Base-by-base conservation (phyloP, 2,329 filamentous ascomycete genomes). In the Neophaeococcomyces aloes region DNA sequence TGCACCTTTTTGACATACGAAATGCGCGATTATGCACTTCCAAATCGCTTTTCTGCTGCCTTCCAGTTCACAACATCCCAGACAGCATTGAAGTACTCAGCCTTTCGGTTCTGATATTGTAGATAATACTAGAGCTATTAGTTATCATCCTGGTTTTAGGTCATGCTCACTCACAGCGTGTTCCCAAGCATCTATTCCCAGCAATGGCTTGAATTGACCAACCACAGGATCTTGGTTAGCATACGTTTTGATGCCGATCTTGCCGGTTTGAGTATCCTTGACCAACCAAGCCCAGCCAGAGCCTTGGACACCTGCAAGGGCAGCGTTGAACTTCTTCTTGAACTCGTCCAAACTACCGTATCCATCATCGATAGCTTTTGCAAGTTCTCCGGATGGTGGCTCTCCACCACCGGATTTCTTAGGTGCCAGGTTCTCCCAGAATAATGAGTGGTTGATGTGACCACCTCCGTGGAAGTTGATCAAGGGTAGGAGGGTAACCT, bases 1-100 rank as follows among this genome's bases (percentile, higher is more conserved):
- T 36, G 23, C 15, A 17, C 25, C n/a, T n/a, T n/a, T n/a, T 29
- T 42, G 32, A 19, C 47, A 33, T 45, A 47, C 44, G 42, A 36
- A 34, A 29, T 31, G 18, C 25, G 14, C 19, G 8, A 29, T 29
- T 19, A 39, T 27, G 32, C 37, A 18, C 42, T 41, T 47, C 27
- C 30, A 34, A 55, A 86, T 53, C 86, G 78, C 72, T 81, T 78
- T 64, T 84, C 80, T 34, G 86, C 88, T 25, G 83, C 78, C 76
- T 87, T 86, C 88, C 88, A 95, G 79, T 94, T 94, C 65, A 94
- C 72, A 38, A 94, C 87, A 56, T 94, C 85, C 88, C 88, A 94
- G 63, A 94, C 83, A 47, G 86, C 86, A 58, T 76, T 76, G 67
- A 94, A 94, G 74, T 94, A 94, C 71, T 94, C 87, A 46, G 83